Percentiles rank a stretch among this genome's conserved stretches.
Evolutionary conservation across 129 eudicot genomes (phyloP).

Genomic region (Helichrysum umbraculigerum): DNA sequence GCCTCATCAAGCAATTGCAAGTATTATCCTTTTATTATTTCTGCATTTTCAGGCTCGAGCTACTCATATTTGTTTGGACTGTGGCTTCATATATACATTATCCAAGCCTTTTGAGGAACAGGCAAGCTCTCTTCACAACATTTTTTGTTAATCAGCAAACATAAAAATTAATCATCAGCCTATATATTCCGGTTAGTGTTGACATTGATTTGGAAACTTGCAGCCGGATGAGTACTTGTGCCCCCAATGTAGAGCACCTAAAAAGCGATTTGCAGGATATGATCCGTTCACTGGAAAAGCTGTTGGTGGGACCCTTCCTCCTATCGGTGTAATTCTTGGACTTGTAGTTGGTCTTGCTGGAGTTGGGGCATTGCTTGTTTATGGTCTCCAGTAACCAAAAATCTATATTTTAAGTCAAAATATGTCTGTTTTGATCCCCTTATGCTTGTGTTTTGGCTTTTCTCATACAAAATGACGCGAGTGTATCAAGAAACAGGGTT

Average conservation of each 20-base stretch:
- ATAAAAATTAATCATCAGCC: too few relatives aligned
- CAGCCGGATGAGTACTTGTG: conserved; percentile 91
- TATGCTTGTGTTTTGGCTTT: conserved; percentile 10
- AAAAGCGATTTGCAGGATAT: conserved; percentile 89
- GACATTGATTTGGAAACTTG: conserved; percentile 22
- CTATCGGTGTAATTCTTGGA: conserved; percentile 85
- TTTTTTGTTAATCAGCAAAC: background rate
- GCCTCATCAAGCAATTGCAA: background rate
- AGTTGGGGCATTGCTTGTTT: conserved; percentile 91
- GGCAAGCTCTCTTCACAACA: conserved; percentile 47
- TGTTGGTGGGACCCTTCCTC: conserved; percentile 77
- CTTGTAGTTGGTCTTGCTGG: conserved; percentile 86
- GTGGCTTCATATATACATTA: conserved; percentile 91
- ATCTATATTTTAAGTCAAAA: background rate
- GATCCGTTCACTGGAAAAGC: conserved; percentile 79
- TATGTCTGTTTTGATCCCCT: conserved; percentile 3
- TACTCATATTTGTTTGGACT: conserved; percentile 95
- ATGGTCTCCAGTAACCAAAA: conserved; percentile 82
- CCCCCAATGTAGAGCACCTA: conserved; percentile 96
- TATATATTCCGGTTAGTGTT: too few relatives aligned
- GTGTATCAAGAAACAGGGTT: conserved; percentile 7
- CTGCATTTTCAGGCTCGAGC: conserved; percentile 73
- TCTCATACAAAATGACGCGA: background rate
- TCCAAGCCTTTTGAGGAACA: conserved; percentile 92
- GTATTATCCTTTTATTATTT: background rate